phyloP scores from a whole-genome alignment of 1,284 basidiomycete species.

The Apiotrichum porosum region DNA sequence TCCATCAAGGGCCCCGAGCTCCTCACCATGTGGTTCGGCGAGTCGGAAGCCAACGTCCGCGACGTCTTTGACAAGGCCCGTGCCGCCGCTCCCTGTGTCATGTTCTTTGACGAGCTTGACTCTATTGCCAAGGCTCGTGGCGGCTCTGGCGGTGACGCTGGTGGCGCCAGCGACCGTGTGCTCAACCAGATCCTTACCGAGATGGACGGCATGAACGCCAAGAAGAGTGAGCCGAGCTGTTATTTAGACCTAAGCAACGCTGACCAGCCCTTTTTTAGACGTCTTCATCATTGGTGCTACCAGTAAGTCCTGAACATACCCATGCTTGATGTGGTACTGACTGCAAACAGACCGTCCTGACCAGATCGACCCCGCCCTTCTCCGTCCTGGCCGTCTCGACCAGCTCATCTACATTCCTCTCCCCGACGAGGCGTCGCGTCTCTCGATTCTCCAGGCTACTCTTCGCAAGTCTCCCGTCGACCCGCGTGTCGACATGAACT shows the following conservation, averaged over 20 bases:
- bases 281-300: constrained; percentile 99
- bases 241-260: neutral
- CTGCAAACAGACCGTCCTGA: constrained; percentile 73
- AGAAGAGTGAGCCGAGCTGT: constrained; percentile 62
- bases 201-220: constrained; percentile 99
- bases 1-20: constrained; percentile 81
- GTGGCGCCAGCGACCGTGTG: constrained; percentile 95
- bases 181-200: constrained; percentile 96
- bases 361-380: constrained; percentile 92
- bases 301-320: constrained; percentile 44
- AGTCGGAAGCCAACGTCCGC: constrained; percentile 98
- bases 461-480: constrained; percentile 91
- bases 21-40: constrained; percentile 99
- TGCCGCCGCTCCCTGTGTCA: constrained; percentile 96
- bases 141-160: constrained; percentile 66
- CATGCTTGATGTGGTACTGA: constrained; percentile 3
- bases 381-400: constrained; percentile 97
- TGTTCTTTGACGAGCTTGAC: constrained; percentile 99
- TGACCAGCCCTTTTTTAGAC: constrained; percentile 44
- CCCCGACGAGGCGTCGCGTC: constrained; percentile 85
- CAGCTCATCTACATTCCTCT: constrained; percentile 84
- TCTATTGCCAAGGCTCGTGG: constrained; percentile 98
- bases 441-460: constrained; percentile 84
- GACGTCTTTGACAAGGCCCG: constrained; percentile 99
- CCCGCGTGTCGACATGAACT: constrained; percentile 75